Conservation (phyloP, 2,329 filamentous ascomycete species). For the Pseudocercospora musae region DNA sequence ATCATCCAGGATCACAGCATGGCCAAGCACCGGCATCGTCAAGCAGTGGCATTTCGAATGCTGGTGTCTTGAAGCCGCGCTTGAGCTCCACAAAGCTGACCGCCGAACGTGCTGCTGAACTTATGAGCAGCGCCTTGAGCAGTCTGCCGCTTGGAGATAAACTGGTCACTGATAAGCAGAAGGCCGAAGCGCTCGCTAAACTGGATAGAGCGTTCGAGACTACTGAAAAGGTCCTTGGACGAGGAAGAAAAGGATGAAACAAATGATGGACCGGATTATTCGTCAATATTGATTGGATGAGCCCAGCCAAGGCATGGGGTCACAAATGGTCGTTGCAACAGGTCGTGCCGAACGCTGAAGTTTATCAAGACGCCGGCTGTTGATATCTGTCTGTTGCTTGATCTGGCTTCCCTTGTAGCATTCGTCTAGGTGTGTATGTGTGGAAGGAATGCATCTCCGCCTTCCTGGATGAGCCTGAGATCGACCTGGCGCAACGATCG, state of each 20-base stretch:
- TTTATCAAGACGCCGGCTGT: not conserved
- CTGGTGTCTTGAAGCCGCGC: constrained; percentile 21
- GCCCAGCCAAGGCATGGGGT: too few species aligned
- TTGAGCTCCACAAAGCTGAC: constrained; percentile 31
- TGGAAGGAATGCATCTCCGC: not conserved
- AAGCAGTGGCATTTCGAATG: constrained; percentile 4
- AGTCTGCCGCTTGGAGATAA: constrained; percentile 43
- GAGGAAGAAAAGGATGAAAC: constrained; percentile 12
- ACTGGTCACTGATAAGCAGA: constrained; percentile 40
- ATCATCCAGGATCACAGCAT: constrained; percentile 8
- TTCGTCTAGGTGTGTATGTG: not conserved
- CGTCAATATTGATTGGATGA: not conserved
- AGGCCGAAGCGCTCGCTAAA: constrained; percentile 45
- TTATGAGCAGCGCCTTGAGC: constrained; percentile 48
- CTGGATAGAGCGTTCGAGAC: constrained; percentile 41
- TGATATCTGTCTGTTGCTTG: not conserved
- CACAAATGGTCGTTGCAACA: too few species aligned
- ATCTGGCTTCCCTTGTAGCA: not conserved
- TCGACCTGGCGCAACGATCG: not conserved
- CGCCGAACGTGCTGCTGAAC: constrained; percentile 43
- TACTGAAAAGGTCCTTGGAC: constrained; percentile 25
- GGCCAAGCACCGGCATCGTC: constrained; percentile 19
- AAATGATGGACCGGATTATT: not conserved
- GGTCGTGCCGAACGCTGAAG: too few species aligned
- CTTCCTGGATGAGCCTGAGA: not conserved